These are phyloP conservation scores for Orbilia javanica DNA, from an alignment of 2,329 filamentous ascomycete species.

Conservation along the genomic window DNA sequence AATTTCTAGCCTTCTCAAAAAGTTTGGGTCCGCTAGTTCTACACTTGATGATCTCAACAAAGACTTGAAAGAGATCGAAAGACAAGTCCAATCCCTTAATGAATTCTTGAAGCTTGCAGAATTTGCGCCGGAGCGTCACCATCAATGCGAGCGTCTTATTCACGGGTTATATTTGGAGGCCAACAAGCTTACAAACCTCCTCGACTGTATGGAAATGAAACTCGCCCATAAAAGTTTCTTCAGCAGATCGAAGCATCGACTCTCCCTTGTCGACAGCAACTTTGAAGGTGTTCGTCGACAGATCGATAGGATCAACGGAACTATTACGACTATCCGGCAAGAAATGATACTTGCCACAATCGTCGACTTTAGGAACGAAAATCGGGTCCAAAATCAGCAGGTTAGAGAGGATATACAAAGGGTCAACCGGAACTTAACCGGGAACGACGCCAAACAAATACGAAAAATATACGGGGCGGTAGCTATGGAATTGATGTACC, in stretches of 20 bases:
- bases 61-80: constrained; percentile 21
- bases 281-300: not conserved
- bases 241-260: constrained; percentile 7
- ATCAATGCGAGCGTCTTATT: constrained; percentile 9
- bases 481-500: constrained; percentile 11
- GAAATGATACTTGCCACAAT: constrained; percentile 11
- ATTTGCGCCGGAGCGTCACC: not conserved
- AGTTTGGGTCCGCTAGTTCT: not conserved
- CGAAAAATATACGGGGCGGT: not conserved
- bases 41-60: constrained; percentile 11
- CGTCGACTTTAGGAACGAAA: constrained; percentile 1
- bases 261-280: constrained; percentile 8
- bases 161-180: not conserved
- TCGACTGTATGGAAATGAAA: constrained; percentile 15
- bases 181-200: constrained; percentile 34
- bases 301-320: constrained; percentile 2
- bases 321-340: constrained; percentile 7
- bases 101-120: constrained; percentile 14
- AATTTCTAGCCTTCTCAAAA: not conserved
- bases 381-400: not conserved
- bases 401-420: constrained; percentile 8
- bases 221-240: constrained; percentile 13
- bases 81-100: constrained; percentile 6
- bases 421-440: constrained; percentile 15
- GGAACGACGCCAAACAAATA: constrained; percentile 34